These are phyloP conservation scores for Ascochyta lentis DNA, from an alignment of 2,329 filamentous ascomycete species.

Conservation along the genomic window DNA sequence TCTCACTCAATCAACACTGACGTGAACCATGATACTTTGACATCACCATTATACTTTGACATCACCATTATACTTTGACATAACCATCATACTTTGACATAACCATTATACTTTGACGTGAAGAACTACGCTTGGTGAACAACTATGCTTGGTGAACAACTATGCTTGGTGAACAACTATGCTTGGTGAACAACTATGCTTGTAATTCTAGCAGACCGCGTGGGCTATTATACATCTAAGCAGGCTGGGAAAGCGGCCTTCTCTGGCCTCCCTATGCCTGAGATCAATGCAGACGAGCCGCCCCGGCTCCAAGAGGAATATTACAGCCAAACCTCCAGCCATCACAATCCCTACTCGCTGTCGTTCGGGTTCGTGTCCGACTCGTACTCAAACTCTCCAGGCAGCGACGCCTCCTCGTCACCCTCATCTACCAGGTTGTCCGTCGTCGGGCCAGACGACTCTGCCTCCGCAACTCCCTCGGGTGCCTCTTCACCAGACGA, in stretches of 20 bases:
- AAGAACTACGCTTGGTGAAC: too few species aligned
- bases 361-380: slow-evolving; percentile 66
- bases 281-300: slow-evolving; percentile 31
- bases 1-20: not conserved
- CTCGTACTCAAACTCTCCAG: slow-evolving; percentile 79
- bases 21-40: not conserved
- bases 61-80: too few species aligned
- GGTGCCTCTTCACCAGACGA: slow-evolving; percentile 42
- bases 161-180: too few species aligned
- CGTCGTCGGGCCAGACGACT: not conserved
- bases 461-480: slow-evolving; percentile 53
- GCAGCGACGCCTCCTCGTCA: slow-evolving; percentile 73
- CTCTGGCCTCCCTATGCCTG: slow-evolving; percentile 31
- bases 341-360: slow-evolving; percentile 37
- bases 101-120: too few species aligned
- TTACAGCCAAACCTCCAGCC: slow-evolving; percentile 5
- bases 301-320: slow-evolving; percentile 2
- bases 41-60: too few species aligned
- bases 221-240: slow-evolving; percentile 41
- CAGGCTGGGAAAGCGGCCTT: slow-evolving; percentile 37
- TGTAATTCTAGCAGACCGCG: slow-evolving; percentile 16
- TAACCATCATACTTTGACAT: too few species aligned
- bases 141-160: too few species aligned
- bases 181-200: not conserved
- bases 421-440: slow-evolving; percentile 90